phyloP scores from a whole-genome alignment of 768 basidiomycete genomes.

The Pleurotus tuoliensis region DNA sequence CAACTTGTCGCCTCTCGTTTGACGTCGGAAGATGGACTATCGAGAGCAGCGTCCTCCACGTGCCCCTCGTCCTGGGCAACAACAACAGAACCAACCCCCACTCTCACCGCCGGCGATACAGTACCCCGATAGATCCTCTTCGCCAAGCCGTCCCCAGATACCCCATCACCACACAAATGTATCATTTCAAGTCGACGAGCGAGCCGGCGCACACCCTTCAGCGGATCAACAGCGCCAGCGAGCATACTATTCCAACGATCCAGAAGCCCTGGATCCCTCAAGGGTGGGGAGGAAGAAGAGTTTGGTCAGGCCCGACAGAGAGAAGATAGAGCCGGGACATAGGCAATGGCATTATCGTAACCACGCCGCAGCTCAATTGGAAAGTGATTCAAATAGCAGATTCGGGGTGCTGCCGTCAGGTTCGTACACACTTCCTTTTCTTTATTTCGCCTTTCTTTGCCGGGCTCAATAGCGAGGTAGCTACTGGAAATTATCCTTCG shows the following conservation, averaged over 20 bases:
- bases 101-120: constrained; percentile 24
- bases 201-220: constrained; percentile 59
- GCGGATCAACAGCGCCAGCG: constrained; percentile 55
- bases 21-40: constrained; percentile 30
- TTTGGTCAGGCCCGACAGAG: constrained; percentile 87
- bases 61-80: constrained; percentile 41
- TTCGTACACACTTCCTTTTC: constrained; percentile 39
- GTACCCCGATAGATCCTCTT: constrained; percentile 27
- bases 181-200: constrained; percentile 66
- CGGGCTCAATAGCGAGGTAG: constrained; percentile 26
- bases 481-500: constrained; percentile 74
- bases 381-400: constrained; percentile 58
- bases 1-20: constrained; percentile 5
- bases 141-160: constrained; percentile 17
- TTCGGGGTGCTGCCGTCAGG: constrained; percentile 79
- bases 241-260: constrained; percentile 43
- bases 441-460: constrained; percentile 10
- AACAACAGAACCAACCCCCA: constrained; percentile 35
- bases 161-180: constrained; percentile 39
- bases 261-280: constrained; percentile 44
- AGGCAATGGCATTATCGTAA: constrained; percentile 92
- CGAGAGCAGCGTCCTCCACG: constrained; percentile 53
- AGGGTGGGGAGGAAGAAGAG: constrained; percentile 82
- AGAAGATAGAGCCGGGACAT: constrained; percentile 94
- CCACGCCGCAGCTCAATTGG: constrained; percentile 70